phyloP scores from a whole-genome alignment of 805 yeast genomes.

The Lipomyces yamadae region DNA sequence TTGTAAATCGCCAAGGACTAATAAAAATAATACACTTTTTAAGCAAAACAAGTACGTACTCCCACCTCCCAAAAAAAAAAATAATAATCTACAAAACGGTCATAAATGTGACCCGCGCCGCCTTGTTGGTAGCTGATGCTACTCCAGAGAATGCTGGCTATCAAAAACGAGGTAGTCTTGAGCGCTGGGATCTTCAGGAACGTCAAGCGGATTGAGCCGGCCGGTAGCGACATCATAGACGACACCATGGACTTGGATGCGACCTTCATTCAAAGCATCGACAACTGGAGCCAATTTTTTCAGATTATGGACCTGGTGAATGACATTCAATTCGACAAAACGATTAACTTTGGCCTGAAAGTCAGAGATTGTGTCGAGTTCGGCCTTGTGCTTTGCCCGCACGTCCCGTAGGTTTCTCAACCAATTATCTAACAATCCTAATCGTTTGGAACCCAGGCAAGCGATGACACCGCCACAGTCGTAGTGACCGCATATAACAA shows the following conservation, averaged over 20 bases:
- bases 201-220: constrained; percentile 53
- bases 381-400: constrained; percentile 61
- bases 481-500: constrained; percentile 90
- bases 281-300: constrained; percentile 66
- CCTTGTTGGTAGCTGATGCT: not conserved
- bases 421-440: constrained; percentile 77
- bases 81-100: not conserved
- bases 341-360: constrained; percentile 60
- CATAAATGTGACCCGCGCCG: not conserved
- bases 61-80: no score
- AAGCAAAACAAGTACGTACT: no score
- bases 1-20: no score
- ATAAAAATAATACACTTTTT: no score
- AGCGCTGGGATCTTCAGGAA: constrained; percentile 44
- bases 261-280: constrained; percentile 63
- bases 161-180: constrained; percentile 28
- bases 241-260: constrained; percentile 79
- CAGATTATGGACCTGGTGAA: constrained; percentile 71
- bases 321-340: constrained; percentile 76
- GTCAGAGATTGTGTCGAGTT: constrained; percentile 56
- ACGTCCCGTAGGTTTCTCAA: constrained; percentile 67
- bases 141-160: constrained; percentile 13
- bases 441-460: constrained; percentile 63
- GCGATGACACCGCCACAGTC: constrained; percentile 95
- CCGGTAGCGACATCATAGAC: constrained; percentile 86